Evolutionary conservation across 108 stramenopile species (phyloP).

Genomic region (Epithemia pelagica): DNA sequence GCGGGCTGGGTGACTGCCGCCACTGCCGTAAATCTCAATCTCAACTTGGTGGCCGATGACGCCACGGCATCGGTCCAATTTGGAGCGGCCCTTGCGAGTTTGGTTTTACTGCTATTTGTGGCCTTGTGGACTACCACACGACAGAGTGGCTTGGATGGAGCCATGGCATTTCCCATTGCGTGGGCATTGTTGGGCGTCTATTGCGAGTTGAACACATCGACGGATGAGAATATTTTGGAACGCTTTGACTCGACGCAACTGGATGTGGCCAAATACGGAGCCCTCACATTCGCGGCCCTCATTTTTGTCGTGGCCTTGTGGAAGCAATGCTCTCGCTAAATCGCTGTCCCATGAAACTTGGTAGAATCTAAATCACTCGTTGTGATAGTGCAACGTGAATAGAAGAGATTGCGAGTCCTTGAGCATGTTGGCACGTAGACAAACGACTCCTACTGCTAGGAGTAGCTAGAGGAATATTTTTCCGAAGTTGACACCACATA

Average conservation of each 20-base stretch:
- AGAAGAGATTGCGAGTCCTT: too few species aligned
- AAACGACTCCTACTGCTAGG: too few species aligned
- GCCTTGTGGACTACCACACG: constrained; percentile 32
- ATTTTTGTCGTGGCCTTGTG: not conserved
- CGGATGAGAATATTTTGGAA: not conserved
- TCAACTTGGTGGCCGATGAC: constrained; percentile 40
- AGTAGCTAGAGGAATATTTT: too few species aligned
- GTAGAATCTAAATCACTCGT: too few species aligned
- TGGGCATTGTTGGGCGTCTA: constrained; percentile 64
- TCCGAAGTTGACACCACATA: too few species aligned
- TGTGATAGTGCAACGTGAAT: too few species aligned
- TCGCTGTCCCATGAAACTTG: too few species aligned
- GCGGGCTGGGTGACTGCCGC: constrained; percentile 82
- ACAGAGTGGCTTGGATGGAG: constrained; percentile 28
- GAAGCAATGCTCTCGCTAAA: not conserved
- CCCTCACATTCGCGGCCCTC: not conserved
- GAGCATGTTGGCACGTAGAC: too few species aligned
- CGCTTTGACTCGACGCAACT: not conserved
- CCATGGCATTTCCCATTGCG: constrained; percentile 47
- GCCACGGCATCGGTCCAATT: constrained; percentile 33
- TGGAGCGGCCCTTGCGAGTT: constrained; percentile 36
- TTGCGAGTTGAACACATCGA: constrained; percentile 23
- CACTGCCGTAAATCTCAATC: constrained; percentile 63
- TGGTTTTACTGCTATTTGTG: constrained; percentile 42
- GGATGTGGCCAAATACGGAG: not conserved